These are phyloP conservation scores for Aspergillus sergii DNA, from an alignment of 2,329 filamentous ascomycete species.

Conservation along the genomic window DNA sequence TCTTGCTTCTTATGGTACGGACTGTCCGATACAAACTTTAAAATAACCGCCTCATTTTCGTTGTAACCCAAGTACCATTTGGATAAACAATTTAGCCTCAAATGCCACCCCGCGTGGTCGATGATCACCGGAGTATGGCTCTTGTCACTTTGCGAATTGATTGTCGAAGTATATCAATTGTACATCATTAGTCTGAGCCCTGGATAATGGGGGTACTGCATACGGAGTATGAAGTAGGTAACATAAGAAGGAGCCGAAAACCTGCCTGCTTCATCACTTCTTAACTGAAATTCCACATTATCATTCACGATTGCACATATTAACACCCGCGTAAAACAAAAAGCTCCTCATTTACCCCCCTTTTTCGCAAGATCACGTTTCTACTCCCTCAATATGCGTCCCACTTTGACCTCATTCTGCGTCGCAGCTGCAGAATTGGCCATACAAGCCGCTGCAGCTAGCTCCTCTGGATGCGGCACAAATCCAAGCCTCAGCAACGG, in stretches of 20 bases:
- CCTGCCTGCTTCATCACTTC: neutral
- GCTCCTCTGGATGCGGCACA: slow-evolving; percentile 16
- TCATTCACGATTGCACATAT: neutral
- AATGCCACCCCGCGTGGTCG: neutral
- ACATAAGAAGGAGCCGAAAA: neutral
- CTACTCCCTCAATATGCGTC: neutral
- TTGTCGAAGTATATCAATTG: neutral
- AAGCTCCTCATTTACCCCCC: neutral
- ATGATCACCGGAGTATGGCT: neutral
- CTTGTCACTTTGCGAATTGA: neutral
- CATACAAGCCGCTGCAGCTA: neutral
- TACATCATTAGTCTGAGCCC: neutral
- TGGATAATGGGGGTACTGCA: neutral
- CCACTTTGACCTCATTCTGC: neutral
- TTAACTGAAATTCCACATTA: neutral
- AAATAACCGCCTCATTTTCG: neutral
- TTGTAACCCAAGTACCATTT: neutral
- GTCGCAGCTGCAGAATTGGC: neutral
- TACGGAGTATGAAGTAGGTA: neutral
- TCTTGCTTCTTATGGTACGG: neutral
- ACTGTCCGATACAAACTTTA: neutral
- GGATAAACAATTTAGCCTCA: neutral
- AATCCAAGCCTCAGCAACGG: slow-evolving; percentile 2
- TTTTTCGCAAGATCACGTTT: neutral
- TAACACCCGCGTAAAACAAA: neutral